A percentile compares a stretch with the other conserved stretches of the same genome.
These are phyloP conservation scores for Phytopythium ostracodes DNA, from an alignment of 352 stramenopile genomes.

Conservation along the genomic window DNA sequence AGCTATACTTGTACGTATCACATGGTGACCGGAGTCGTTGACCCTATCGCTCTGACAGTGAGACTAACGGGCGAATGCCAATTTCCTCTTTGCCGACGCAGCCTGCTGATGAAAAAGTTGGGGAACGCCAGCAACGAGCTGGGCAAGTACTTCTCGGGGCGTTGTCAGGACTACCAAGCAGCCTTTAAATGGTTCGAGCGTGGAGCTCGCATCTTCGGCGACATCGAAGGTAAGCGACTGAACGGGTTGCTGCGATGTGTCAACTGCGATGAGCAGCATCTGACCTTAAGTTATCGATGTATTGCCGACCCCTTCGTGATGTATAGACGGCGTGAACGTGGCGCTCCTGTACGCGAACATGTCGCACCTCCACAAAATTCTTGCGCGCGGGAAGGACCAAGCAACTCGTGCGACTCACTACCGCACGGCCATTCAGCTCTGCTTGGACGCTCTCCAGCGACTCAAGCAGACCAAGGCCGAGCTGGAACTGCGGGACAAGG, in stretches of 20 bases:
- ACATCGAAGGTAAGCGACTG: slow-evolving; percentile 62
- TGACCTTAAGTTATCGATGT: neutral
- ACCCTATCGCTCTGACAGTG: neutral
- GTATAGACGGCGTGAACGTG: slow-evolving; percentile 75
- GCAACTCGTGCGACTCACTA: slow-evolving; percentile 52
- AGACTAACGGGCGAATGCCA: slow-evolving; percentile 11
- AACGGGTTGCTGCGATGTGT: neutral
- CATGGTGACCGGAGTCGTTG: neutral
- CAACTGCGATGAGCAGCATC: neutral
- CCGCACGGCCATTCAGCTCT: slow-evolving; percentile 53
- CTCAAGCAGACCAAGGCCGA: slow-evolving; percentile 72
- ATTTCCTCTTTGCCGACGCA: slow-evolving; percentile 19
- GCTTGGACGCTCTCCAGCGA: slow-evolving; percentile 49
- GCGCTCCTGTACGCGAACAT: slow-evolving; percentile 76
- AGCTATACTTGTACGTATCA: slow-evolving; percentile 77
- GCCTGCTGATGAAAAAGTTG: slow-evolving; percentile 82
- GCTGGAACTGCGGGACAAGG: slow-evolving; percentile 52
- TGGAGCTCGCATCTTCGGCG: slow-evolving; percentile 70
- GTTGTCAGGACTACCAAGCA: slow-evolving; percentile 36
- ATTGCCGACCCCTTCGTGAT: neutral
- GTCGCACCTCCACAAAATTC: slow-evolving; percentile 82
- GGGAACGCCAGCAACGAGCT: slow-evolving; percentile 85
- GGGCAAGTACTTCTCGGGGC: slow-evolving; percentile 62
- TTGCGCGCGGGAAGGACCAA: slow-evolving; percentile 47
- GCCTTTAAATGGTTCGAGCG: slow-evolving; percentile 79